These are phyloP conservation scores for Sporothrix schenckii DNA, from an alignment of 2,329 filamentous ascomycete species.

Conservation along the genomic window DNA sequence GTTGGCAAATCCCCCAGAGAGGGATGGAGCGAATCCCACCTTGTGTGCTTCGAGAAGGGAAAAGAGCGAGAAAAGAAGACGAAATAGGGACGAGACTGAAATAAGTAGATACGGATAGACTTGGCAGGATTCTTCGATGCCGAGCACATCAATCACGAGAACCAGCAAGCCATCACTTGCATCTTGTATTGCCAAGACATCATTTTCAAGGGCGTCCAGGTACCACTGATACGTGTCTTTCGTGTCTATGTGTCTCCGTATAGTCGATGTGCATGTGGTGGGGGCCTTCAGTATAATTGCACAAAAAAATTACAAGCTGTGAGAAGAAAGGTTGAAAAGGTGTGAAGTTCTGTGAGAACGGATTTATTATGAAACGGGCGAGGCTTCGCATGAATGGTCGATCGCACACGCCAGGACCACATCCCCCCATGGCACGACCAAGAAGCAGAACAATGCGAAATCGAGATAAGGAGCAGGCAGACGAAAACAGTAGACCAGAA, in stretches of 20 bases:
- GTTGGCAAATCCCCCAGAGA: slow-evolving; percentile 17
- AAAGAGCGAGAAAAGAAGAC: not conserved
- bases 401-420: slow-evolving; percentile 26
- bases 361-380: slow-evolving; percentile 20
- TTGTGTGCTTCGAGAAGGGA: slow-evolving; percentile 19
- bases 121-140: not conserved
- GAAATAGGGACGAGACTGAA: slow-evolving; percentile 15
- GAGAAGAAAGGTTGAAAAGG: not conserved
- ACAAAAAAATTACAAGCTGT: not conserved
- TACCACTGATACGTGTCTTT: not conserved
- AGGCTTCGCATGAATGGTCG: slow-evolving; percentile 22
- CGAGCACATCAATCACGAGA: slow-evolving; percentile 13
- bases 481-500: not conserved
- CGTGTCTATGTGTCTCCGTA: not conserved
- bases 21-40: not conserved
- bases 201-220: not conserved
- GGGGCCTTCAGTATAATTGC: not conserved
- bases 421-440: not conserved
- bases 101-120: not conserved
- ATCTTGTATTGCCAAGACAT: slow-evolving; percentile 3
- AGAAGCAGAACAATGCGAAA: not conserved
- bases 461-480: not conserved
- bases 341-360: not conserved
- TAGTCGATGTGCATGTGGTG: not conserved
- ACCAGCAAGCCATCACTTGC: slow-evolving; percentile 10